Conservation (phyloP, 2,329 filamentous ascomycete species). For the Botryotinia calthae region DNA sequence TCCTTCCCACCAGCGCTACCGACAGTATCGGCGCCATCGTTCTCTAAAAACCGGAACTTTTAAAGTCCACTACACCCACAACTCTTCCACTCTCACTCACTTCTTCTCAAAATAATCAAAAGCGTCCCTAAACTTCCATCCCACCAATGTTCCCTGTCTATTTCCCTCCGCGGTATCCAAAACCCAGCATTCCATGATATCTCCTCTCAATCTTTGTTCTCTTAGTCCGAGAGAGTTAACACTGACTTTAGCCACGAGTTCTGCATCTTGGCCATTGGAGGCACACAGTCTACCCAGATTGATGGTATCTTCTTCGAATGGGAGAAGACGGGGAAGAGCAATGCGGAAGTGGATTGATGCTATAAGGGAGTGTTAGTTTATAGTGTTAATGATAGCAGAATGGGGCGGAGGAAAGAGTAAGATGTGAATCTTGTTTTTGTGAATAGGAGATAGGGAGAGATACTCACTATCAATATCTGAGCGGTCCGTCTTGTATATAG, state of each 20-base stretch:
- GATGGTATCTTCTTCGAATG: background rate
- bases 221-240: background rate
- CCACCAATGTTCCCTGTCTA: background rate
- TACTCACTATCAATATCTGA: background rate
- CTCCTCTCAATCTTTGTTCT: background rate
- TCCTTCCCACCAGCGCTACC: background rate
- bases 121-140: background rate
- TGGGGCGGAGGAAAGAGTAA: background rate
- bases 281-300: background rate
- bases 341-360: background rate
- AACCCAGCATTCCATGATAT: background rate
- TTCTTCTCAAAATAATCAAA: background rate
- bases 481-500: background rate
- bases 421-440: background rate
- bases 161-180: background rate
- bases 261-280: too few relatives aligned
- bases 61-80: background rate
- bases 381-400: background rate
- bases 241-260: background rate
- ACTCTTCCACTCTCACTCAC: background rate
- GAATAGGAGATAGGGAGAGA: background rate
- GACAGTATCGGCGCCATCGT: background rate
- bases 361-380: background rate
- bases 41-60: background rate
- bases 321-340: background rate